Evolutionary conservation across 805 yeast species (phyloP), one percentile per base, ranked within the genome.

Genomic region (Saccharomyces eubayanus): DNA sequence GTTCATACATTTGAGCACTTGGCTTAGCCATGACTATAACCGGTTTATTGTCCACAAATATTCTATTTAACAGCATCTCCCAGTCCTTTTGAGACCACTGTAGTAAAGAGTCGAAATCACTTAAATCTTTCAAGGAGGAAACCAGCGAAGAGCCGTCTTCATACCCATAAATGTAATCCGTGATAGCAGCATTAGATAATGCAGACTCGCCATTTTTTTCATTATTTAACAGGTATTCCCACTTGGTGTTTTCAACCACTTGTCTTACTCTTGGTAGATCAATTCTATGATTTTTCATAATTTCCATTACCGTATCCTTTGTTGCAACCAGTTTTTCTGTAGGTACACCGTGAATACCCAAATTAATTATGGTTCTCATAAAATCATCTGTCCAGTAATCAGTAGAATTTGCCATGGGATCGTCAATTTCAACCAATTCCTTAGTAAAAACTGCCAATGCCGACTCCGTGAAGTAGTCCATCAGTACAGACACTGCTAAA

Each of bases 101-200:
- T 11, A 71, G 54, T 51, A 92, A 74, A 0, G 60, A 52, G 53
- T 58, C 72, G 66, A 78, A 89, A 57, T 86, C 94, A 9, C 69
- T 61, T 50, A 88, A 70, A 50, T 78, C 75, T 55, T 79, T 77
- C 27, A 81, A 59, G 77, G 85, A 80, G n/a, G 69, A 67, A 2
- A 72, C 69, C 55, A 92, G 72, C 52, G 83, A 82, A 6, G 78
- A 67, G 1, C 87, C 87, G 53, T 81, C 82, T 1, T 68, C 61
- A 48, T 81, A 74, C 49, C 97, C 96, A 64, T 92, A 94, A 9
- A 89, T 64, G 67, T 89, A 92, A 61, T 89, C 96, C 41, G 77
- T 76, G 51, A 89, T 85, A 6, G 90, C 89, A 55, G 83, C 74
- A 47, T 79, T 80, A 0, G 89, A 78, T 51, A 90, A 73, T 5